Percentiles rank a stretch among this genome's conserved stretches.
Evolutionary conservation across 345 rosid species (phyloP).

Genomic region (Eucalyptus urophylla): DNA sequence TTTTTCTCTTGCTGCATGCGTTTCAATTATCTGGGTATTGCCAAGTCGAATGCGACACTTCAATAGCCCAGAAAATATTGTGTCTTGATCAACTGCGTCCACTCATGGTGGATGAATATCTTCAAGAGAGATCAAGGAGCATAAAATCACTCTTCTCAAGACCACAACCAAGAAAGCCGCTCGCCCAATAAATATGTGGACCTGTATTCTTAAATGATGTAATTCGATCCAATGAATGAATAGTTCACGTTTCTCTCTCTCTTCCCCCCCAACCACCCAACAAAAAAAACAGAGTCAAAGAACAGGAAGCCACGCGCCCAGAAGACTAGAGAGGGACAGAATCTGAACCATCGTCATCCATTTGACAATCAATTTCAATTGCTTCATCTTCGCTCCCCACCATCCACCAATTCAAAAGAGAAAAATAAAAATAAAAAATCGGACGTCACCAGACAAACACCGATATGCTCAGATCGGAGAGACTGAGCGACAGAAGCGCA

Average conservation of each 20-base stretch:
- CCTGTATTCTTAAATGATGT: neutral
- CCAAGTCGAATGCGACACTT: neutral
- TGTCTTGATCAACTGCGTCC: neutral
- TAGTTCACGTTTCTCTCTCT: neutral
- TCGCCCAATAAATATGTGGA: neutral
- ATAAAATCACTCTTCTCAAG: neutral
- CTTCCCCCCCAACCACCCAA: no score
- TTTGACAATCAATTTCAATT: neutral
- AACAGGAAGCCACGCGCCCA: neutral
- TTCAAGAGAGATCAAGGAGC: neutral
- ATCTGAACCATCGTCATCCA: neutral
- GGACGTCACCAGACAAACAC: neutral
- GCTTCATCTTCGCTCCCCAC: neutral
- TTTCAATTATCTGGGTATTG: neutral
- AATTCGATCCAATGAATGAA: neutral
- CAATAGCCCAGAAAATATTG: neutral
- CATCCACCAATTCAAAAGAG: neutral
- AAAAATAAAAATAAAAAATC: neutral
- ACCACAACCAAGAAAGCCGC: neutral
- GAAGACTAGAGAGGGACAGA: neutral
- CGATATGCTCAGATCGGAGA: neutral
- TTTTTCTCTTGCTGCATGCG: neutral
- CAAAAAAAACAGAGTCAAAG: neutral
- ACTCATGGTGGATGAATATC: neutral
- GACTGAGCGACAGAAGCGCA: neutral